phyloP scores from a whole-genome alignment of 2,329 filamentous ascomycete genomes.

The Fusarium albosuccineum region DNA sequence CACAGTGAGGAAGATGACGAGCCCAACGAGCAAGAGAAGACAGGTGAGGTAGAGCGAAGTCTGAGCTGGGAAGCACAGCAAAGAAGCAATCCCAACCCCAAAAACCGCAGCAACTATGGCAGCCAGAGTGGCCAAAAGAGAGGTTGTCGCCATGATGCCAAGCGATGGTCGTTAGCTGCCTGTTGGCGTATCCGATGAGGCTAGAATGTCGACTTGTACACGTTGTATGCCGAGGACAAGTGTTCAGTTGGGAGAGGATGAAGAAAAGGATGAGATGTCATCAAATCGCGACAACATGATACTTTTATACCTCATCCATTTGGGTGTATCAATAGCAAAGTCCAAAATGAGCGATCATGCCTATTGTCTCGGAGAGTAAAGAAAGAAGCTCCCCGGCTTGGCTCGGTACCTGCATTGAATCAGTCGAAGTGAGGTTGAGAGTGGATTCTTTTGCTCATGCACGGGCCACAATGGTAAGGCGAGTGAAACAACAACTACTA shows the following conservation, averaged over 20 bases:
- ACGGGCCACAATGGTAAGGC: constrained; percentile 11
- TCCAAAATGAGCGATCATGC: neutral
- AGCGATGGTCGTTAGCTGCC: neutral
- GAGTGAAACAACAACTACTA: too few relatives aligned
- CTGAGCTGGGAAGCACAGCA: constrained; percentile 16
- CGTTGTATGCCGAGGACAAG: constrained; percentile 28
- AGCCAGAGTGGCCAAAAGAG: constrained; percentile 11
- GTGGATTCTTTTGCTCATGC: constrained; percentile 9
- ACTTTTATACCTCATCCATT: neutral
- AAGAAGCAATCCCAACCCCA: constrained; percentile 1
- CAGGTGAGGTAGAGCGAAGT: constrained; percentile 26
- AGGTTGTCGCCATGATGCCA: constrained; percentile 8
- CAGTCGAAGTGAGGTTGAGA: constrained; percentile 15
- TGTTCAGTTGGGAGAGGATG: constrained; percentile 24
- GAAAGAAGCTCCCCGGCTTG: neutral
- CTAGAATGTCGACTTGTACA: constrained; percentile 20
- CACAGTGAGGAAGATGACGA: constrained; percentile 51
- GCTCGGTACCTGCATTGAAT: constrained; percentile 4
- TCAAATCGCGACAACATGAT: neutral
- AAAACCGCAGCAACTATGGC: neutral
- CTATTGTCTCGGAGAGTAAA: constrained; percentile 6
- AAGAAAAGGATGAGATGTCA: neutral
- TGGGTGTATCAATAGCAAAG: too few relatives aligned
- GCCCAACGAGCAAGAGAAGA: constrained; percentile 36
- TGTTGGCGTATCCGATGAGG: neutral